phyloP scores from a whole-genome alignment of 225 moss, liverwort and hornwort genomes.

The Straminergon stramineum region DNA sequence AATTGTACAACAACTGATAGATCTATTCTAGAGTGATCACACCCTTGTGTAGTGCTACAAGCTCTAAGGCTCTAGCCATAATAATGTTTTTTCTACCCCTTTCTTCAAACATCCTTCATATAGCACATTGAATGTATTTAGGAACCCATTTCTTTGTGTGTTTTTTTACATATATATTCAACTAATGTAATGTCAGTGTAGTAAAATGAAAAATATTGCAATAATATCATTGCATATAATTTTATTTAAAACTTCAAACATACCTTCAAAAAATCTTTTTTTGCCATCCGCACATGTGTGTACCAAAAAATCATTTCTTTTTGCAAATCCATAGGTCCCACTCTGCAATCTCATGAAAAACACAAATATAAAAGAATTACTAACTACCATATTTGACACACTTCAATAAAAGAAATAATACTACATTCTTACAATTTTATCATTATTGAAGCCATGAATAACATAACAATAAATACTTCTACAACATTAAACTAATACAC shows the following conservation, averaged over 20 bases:
- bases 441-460: fast-evolving
- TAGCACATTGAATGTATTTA: fast-evolving
- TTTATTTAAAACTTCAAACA: neutral
- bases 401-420: no score
- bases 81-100: neutral
- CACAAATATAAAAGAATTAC: no score
- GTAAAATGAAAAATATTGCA: neutral
- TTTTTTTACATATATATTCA: neutral
- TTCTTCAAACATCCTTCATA: neutral
- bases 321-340: neutral
- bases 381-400: no score
- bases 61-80: neutral
- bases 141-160: neutral
- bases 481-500: fast-evolving
- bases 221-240: neutral
- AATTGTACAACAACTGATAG: neutral
- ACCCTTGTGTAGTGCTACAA: neutral
- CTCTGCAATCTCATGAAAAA: neutral
- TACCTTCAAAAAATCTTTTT: neutral
- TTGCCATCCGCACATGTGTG: neutral
- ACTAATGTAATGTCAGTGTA: neutral
- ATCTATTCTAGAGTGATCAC: neutral
- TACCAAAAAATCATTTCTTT: neutral
- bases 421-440: neutral
- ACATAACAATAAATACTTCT: fast-evolving